Percentiles rank a stretch among this genome's conserved stretches.
These are phyloP conservation scores for Daedalea quercina DNA, from an alignment of 768 basidiomycete species.

Conservation along the genomic window DNA sequence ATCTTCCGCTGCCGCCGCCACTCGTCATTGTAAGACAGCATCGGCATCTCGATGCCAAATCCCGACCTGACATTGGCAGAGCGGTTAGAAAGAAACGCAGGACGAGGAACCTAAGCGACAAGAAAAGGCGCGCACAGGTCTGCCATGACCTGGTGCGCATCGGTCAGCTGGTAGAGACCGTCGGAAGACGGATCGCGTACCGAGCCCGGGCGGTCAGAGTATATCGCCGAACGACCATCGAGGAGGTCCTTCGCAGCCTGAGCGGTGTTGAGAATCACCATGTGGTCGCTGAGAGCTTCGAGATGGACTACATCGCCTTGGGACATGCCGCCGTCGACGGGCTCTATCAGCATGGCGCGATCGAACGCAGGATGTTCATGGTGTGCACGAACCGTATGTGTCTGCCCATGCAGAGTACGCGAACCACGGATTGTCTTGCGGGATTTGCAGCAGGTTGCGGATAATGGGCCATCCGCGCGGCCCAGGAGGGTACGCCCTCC, in stretches of 20 bases:
- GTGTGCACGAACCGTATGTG: conserved; percentile 4
- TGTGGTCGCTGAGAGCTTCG: conserved; percentile 11
- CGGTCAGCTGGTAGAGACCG: not conserved
- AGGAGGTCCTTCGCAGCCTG: conserved; percentile 33
- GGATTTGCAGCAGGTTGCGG: conserved; percentile 9
- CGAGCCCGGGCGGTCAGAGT: conserved; percentile 25
- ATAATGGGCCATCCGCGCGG: conserved; percentile 6
- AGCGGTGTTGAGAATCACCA: conserved; percentile 32
- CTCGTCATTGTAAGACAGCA: not conserved
- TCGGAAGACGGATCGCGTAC: conserved; percentile 9
- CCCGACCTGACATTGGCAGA: not conserved
- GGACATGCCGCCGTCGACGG: not conserved
- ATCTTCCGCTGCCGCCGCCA: not conserved
- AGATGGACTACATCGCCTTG: conserved; percentile 16
- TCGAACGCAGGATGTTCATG: not conserved
- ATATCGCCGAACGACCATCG: conserved; percentile 31
- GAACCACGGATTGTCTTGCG: conserved; percentile 6
- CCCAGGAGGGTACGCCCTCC: conserved; percentile 3
- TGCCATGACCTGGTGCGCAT: not conserved
- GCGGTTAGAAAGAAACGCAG: no score
- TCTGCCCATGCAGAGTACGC: conserved; percentile 5
- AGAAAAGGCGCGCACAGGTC: not conserved
- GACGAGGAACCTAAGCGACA: no score
- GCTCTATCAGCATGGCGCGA: not conserved
- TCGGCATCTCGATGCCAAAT: not conserved